Evolutionary conservation across 352 stramenopile species (phyloP), one percentile per base, ranked within the genome.

Genomic region (Phytopythium chamaehyphon): DNA sequence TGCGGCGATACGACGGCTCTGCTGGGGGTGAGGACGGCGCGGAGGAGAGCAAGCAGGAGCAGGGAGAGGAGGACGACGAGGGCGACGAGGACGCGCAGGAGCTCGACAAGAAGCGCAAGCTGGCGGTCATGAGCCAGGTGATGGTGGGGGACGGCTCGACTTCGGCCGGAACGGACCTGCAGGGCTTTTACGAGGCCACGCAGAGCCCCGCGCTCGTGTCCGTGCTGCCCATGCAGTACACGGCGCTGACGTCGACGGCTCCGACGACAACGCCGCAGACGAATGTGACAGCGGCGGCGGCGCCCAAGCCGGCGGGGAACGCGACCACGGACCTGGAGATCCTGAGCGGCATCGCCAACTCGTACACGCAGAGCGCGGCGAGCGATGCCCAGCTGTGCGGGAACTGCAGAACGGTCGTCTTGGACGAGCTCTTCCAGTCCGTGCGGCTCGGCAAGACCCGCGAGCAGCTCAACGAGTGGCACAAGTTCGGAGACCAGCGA

Each of bases 321-420:
- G 51, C 71, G 10, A 72, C 71, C 2, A 86, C 75, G 2, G 80
- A 91, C 51, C 60, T 91, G 40, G 80, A 91, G 59, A 91, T 91
- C 66, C 54, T 91, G 33, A 91, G 80, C 53, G 80, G 80, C n/a
- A 91, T 91, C 48, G 80, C 80, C 38, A 89, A 91, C 55, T 81
- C 73, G 21, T 91, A 91, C 62, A 91, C 80, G 42, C 71, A 82
- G 55, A 86, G 76, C 45, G 55, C 55, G 33, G 54, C 44, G 8
- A 53, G 55, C n/a, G 64, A 83, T 38, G 70, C 58, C 44, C 68
- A 83, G 59, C 73, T 88, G 24, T 89, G 80, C 52, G 62, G 61
- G 31, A 81, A 63, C 48, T 91, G 77, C 47, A 65, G 76, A 19
- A 79, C 71, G 22, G 73, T 88, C 6, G 77, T 89, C 28, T 76